A percentile compares a stretch with the other conserved stretches of the same genome.
Evolutionary conservation across 2,329 filamentous ascomycete species (phyloP).

Genomic region (Zasmidium cellare): DNA sequence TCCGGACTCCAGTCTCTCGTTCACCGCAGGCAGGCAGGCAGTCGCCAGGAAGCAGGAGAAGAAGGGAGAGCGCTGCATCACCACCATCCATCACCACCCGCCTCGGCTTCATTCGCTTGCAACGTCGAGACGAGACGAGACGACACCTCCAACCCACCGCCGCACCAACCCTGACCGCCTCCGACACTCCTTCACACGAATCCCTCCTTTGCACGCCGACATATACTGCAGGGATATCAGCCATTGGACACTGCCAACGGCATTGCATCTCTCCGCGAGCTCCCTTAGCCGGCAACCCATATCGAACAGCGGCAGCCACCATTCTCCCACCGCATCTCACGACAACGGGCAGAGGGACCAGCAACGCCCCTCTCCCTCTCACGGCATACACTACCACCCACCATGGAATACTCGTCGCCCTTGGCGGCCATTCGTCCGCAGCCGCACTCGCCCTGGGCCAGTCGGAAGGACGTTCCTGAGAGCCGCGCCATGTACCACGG

Average conservation of each 20-base stretch:
- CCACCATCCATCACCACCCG: not conserved
- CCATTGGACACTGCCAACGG: not conserved
- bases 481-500: slow-evolving; percentile 54
- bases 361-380: not conserved
- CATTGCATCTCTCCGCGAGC: not conserved
- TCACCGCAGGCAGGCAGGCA: not conserved
- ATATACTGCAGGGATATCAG: not conserved
- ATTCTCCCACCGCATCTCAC: not conserved
- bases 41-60: not conserved
- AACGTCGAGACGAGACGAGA: slow-evolving; percentile 6
- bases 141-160: not conserved
- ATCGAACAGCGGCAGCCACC: slow-evolving; percentile 5
- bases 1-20: not conserved
- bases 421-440: slow-evolving; percentile 86
- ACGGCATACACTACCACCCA: slow-evolving; percentile 22
- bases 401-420: slow-evolving; percentile 91
- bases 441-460: slow-evolving; percentile 64
- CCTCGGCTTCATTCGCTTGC: slow-evolving; percentile 6
- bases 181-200: slow-evolving; percentile 5
- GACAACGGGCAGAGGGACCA: slow-evolving; percentile 2
- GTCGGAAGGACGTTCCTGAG: slow-evolving; percentile 53
- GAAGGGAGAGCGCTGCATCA: not conserved
- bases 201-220: slow-evolving; percentile 4
- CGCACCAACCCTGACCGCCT: not conserved
- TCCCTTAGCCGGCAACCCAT: slow-evolving; percentile 6